phyloP scores from a whole-genome alignment of 371 early-diverging fungal species.

The Chytridium lagenaria region DNA sequence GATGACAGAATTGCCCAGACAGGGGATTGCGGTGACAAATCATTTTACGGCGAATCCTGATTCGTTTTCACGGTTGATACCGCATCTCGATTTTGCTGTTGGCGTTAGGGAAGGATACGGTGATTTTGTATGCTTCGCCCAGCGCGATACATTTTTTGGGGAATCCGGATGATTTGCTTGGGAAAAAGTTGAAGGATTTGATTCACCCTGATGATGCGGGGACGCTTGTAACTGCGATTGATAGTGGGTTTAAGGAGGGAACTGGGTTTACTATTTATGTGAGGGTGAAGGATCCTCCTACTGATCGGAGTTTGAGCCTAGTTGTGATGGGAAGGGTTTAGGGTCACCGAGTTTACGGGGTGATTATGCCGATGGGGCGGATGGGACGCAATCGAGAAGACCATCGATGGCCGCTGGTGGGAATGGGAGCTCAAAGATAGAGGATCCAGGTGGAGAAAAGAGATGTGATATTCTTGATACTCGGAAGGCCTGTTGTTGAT shows the following conservation, averaged over 20 bases:
- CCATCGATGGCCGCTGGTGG: too few species aligned
- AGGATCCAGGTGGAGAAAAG: background rate
- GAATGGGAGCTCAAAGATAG: too few species aligned
- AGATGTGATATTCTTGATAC: background rate
- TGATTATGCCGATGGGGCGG: background rate
- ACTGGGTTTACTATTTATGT: conserved; percentile 21
- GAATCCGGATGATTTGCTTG: background rate
- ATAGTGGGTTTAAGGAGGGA: conserved; percentile 16
- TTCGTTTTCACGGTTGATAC: background rate
- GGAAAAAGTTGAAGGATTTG: conserved; percentile 10
- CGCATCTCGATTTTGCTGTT: conserved; percentile 14
- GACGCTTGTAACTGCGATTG: background rate
- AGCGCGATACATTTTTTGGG: conserved; percentile 5
- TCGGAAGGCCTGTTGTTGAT: conserved; percentile 18
- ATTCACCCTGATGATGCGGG: background rate
- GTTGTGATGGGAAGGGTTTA: too few species aligned
- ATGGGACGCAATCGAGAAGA: background rate
- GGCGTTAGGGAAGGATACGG: conserved; percentile 12
- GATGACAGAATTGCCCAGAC: background rate
- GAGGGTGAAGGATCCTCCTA: conserved; percentile 13
- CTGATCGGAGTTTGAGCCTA: too few species aligned
- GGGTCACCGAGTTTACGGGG: background rate
- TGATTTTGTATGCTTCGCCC: conserved; percentile 14
- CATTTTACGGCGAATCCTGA: conserved; percentile 12
- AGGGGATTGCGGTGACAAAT: conserved; percentile 14